These are phyloP conservation scores for Euphorbia lathyris DNA, from an alignment of 345 rosid genomes.

Conservation along the genomic window DNA sequence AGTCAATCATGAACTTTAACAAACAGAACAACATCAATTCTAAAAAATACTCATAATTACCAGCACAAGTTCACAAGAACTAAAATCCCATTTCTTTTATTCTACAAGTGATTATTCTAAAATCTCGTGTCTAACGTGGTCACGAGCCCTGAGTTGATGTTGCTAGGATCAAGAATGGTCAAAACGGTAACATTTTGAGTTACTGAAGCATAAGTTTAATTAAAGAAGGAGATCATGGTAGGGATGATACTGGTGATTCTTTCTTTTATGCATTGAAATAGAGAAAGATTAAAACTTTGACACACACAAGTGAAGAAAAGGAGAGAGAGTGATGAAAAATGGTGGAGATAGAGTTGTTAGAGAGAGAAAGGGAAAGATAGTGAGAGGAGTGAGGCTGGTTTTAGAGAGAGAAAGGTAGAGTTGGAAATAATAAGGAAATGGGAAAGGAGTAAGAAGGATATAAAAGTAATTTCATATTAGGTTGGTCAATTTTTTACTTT, in stretches of 20 bases:
- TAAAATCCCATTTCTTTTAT: not conserved
- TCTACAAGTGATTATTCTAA: not conserved
- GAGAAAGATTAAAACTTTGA: not conserved
- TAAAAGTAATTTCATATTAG: too few relatives aligned
- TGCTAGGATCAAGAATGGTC: slow-evolving; percentile 23
- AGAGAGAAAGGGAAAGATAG: too few relatives aligned
- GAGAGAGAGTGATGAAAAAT: not conserved
- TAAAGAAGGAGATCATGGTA: slow-evolving; percentile 11
- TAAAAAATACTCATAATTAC: not conserved
- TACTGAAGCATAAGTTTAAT: not conserved
- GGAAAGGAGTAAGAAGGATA: too few relatives aligned
- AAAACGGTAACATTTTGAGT: slow-evolving; percentile 30
- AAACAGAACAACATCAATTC: not conserved
- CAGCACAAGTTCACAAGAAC: not conserved
- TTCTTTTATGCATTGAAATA: slow-evolving; percentile 37
- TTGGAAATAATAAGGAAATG: too few relatives aligned
- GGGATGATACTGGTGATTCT: slow-evolving; percentile 19
- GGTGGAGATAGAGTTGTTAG: too few relatives aligned
- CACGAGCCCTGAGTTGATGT: slow-evolving; percentile 49
- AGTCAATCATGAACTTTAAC: not conserved
- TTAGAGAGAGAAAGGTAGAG: too few relatives aligned
- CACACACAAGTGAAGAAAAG: slow-evolving; percentile 4
- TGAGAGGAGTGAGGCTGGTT: too few relatives aligned
- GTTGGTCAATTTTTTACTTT: too few relatives aligned
- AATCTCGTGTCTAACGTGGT: slow-evolving; percentile 65